Evolutionary conservation across 495 filamentous ascomycete genomes (phyloP).

Genomic region (Ascodesmis nigricans): DNA sequence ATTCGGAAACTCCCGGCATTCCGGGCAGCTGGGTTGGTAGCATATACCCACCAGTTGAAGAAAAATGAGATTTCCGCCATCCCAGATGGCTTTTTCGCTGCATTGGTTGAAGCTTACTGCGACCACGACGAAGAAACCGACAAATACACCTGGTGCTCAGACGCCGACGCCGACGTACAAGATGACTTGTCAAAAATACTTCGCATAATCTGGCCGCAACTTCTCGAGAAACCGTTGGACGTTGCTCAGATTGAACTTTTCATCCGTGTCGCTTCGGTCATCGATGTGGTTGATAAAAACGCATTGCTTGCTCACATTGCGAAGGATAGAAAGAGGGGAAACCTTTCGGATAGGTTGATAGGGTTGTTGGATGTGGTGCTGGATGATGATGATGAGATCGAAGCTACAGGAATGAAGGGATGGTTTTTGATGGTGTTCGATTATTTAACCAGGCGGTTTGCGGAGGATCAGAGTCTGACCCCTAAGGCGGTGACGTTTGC

Average conservation of each 20-base stretch:
- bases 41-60: conserved; percentile 3
- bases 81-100: conserved; percentile 8
- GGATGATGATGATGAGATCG: conserved; percentile 1
- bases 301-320: conserved; percentile 9
- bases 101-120: conserved; percentile 13
- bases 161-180: conserved; percentile 2
- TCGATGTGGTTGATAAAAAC: conserved; percentile 9
- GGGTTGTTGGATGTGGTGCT: conserved; percentile 11
- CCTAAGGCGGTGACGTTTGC: conserved; percentile 11
- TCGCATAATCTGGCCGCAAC: conserved; percentile 5
- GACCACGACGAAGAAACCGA: conserved; percentile 1
- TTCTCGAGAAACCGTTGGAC: conserved; percentile 10
- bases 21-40: conserved; percentile 5
- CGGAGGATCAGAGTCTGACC: conserved; percentile 13
- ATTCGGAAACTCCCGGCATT: conserved; percentile 11
- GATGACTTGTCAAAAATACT: conserved; percentile 10
- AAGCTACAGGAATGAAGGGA: conserved; percentile 9
- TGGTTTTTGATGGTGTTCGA: conserved; percentile 18
- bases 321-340: conserved; percentile 11
- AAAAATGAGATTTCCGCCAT: conserved; percentile 1
- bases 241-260: conserved; percentile 9
- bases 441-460: conserved; percentile 18
- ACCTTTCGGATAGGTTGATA: conserved; percentile 10
- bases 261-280: conserved; percentile 9
- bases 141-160: conserved; percentile 9